Evolutionary conservation across 2,329 filamentous ascomycete genomes (phyloP).

Genomic region (Phialocephala subalpina): DNA sequence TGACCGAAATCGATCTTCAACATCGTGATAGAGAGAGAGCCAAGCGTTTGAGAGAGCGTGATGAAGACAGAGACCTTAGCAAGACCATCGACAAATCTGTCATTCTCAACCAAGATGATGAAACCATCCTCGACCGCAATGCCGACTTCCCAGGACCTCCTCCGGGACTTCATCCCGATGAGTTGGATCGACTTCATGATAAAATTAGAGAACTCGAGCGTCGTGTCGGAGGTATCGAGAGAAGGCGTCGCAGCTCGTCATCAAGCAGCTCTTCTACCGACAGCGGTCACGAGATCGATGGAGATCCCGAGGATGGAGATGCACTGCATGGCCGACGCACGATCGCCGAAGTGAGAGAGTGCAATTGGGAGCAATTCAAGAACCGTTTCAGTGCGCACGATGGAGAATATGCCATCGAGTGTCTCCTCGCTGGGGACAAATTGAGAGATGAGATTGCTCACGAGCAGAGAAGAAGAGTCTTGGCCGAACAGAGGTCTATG

Average conservation of each 20-base stretch:
- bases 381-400: background rate
- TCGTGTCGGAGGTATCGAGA: background rate
- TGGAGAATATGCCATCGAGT: background rate
- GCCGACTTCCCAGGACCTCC: background rate
- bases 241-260: background rate
- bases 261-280: background rate
- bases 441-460: background rate
- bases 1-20: background rate
- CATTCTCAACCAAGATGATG: background rate
- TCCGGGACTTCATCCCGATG: background rate
- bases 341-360: background rate
- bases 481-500: background rate
- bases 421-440: background rate
- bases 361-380: constrained; percentile 3
- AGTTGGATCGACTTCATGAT: background rate
- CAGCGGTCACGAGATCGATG: background rate
- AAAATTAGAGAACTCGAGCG: background rate
- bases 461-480: background rate
- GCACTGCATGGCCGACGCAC: background rate
- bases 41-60: background rate
- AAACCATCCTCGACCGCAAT: background rate
- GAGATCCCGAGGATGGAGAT: background rate
- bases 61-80: background rate
- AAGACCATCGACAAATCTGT: background rate
- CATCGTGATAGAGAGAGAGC: background rate